These are phyloP conservation scores for Amanita jacksonii DNA, from an alignment of 768 basidiomycete genomes.

Conservation along the genomic window DNA sequence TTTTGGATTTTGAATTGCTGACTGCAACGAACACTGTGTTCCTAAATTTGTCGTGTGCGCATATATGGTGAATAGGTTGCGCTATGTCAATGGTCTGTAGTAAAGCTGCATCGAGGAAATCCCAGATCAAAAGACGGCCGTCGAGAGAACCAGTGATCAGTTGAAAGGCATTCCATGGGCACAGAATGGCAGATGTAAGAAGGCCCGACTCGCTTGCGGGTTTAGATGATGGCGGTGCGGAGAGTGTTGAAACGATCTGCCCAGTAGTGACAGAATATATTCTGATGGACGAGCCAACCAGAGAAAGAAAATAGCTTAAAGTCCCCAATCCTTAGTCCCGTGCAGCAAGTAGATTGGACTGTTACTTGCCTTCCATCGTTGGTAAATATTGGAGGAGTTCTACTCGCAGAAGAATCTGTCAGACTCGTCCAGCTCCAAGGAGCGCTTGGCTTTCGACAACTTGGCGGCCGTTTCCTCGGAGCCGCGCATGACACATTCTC, in stretches of 20 bases:
- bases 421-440: conserved; percentile 63
- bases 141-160: conserved; percentile 78
- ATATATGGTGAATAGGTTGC: conserved; percentile 62
- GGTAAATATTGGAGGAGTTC: conserved; percentile 70
- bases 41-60: conserved; percentile 59
- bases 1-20: conserved; percentile 35
- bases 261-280: conserved; percentile 77
- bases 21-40: conserved; percentile 65
- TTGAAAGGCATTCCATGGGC: conserved; percentile 84
- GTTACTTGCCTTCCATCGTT: conserved; percentile 57
- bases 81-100: conserved; percentile 65
- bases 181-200: conserved; percentile 69
- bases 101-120: conserved; percentile 78
- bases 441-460: neutral
- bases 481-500: conserved; percentile 14
- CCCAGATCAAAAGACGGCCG: conserved; percentile 87
- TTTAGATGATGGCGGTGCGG: conserved; percentile 31
- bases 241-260: conserved; percentile 76
- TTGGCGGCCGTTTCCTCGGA: conserved; percentile 4
- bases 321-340: conserved; percentile 2
- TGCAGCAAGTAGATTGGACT: conserved; percentile 9
- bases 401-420: conserved; percentile 57
- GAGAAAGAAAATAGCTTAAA: conserved; percentile 80
- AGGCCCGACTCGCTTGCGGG: conserved; percentile 31
- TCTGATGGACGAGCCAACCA: conserved; percentile 73